Evolutionary conservation across 345 rosid genomes (phyloP).

Genomic region (Aquilaria malaccensis): DNA sequence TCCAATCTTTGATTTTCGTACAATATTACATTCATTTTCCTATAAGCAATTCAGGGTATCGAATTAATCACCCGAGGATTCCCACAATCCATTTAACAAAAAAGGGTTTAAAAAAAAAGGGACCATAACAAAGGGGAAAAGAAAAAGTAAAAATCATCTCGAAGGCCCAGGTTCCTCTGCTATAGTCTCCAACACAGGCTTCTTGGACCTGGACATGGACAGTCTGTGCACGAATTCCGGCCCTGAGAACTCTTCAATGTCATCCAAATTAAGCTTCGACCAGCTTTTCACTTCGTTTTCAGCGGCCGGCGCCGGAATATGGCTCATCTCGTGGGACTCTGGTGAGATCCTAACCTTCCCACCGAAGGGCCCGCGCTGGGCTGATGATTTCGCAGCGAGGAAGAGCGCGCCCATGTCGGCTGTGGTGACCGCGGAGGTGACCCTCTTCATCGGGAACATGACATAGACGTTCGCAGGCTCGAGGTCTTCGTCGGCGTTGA

Average conservation of each 20-base stretch:
- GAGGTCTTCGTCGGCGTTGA: slow-evolving; percentile 74
- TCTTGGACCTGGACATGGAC: slow-evolving; percentile 68
- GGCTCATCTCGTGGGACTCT: slow-evolving; percentile 5
- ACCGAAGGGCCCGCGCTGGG: slow-evolving; percentile 35
- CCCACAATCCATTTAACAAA: too few relatives aligned
- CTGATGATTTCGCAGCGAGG: slow-evolving; percentile 38
- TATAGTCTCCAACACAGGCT: slow-evolving; percentile 72
- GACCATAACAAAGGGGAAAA: too few relatives aligned
- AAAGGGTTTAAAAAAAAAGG: too few relatives aligned
- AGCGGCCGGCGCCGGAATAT: slow-evolving; percentile 13
- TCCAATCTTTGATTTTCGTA: too few relatives aligned
- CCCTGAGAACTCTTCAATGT: slow-evolving; percentile 48
- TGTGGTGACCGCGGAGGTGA: slow-evolving; percentile 46
- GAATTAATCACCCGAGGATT: too few relatives aligned
- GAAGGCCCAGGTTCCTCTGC: slow-evolving; percentile 42
- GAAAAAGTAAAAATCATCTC: slow-evolving; percentile 3
- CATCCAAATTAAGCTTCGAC: slow-evolving; percentile 48
- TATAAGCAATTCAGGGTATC: too few relatives aligned
- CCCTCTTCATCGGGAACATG: slow-evolving; percentile 69
- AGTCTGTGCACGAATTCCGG: slow-evolving; percentile 50
- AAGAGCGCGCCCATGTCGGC: slow-evolving; percentile 61
- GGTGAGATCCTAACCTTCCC: slow-evolving; percentile 28
- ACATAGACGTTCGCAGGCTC: slow-evolving; percentile 55
- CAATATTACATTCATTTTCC: too few relatives aligned
- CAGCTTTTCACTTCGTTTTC: slow-evolving; percentile 1